Base-by-base conservation (phyloP, 1,284 basidiomycete species). In the Trichosporon ovoides region DNA sequence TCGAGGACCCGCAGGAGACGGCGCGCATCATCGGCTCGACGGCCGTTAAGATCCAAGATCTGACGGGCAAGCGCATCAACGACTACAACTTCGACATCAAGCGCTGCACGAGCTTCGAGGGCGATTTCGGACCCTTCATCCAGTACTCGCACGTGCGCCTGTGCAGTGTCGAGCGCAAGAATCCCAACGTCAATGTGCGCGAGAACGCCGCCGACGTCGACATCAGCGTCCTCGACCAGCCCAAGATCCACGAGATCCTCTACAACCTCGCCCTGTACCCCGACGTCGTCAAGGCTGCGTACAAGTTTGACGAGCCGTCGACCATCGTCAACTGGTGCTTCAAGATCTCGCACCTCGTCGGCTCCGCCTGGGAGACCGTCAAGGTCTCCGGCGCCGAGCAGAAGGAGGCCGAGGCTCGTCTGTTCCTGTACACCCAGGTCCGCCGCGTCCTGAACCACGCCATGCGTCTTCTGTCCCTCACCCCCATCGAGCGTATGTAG, bases 41-140 rank as follows among this genome's bases (percentile, higher is more conserved):
- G 0, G 94, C 92, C 7, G 88, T 99, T 72, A 98, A 98, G 82
- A 94, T 99, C 67, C 96, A 98, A 78, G 95, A 98, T 76, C 93
- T 98, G 92, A 83, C 87, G 40, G 91, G 89, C 24, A 97, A 94
- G 78, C 82, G 95, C 63, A 89, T 96, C 77, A 96, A 96, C 80
- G 94, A 96, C 80, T 98, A 98, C 80, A 87, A 83, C 14, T 98
- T 97, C 79, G 89, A 94, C 78, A 94, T 91, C 87, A 85, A 88
- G 65, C 86, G 94, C 53, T 96, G 97, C 89, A 85, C 90, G 55
- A 91, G 89, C 34, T 98, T 97, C 74, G 92, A 97, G 76, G 95
- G 95, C 51, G 95, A 98, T 78, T 98, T 95, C 2, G 95, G 77
- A 24, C 89, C 91, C 0, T 95, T 94, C 78, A 84, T 96, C 40